A percentile compares a stretch with the other conserved stretches of the same genome.
Evolutionary conservation across 768 basidiomycete species (phyloP).

Genomic region (Naganishia onofrii): DNA sequence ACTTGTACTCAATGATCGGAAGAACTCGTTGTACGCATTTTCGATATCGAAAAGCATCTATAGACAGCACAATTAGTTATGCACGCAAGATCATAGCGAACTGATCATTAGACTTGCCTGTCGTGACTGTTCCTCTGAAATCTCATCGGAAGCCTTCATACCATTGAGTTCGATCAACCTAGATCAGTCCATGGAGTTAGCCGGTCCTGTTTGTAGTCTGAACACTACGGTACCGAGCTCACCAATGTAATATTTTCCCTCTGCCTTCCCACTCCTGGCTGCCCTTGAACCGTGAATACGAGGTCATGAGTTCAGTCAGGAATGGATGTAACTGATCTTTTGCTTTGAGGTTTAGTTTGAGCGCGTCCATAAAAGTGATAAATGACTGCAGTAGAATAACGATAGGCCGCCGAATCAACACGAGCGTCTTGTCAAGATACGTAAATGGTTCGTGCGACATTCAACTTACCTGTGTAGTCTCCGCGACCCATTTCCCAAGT

Average conservation of each 20-base stretch:
- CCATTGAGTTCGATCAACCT: conserved; percentile 84
- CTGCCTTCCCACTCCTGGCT: conserved; percentile 96
- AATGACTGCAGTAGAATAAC: conserved; percentile 65
- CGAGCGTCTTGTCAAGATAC: neutral
- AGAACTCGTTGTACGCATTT: conserved; percentile 91
- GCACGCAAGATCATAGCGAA: neutral
- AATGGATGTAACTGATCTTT: conserved; percentile 96
- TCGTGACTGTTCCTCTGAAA: conserved; percentile 88
- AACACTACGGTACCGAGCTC: conserved; percentile 53
- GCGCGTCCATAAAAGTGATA: conserved; percentile 97
- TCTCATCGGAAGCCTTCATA: conserved; percentile 95
- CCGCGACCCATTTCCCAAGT: conserved; percentile 94
- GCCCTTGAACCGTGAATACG: conserved; percentile 89
- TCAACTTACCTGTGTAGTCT: conserved; percentile 79
- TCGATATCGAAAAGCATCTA: conserved; percentile 96
- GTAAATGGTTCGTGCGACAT: neutral
- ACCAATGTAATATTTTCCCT: conserved; percentile 87
- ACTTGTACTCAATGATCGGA: conserved; percentile 53
- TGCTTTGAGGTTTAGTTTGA: conserved; percentile 86
- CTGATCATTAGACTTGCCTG: conserved; percentile 61
- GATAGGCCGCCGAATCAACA: neutral
- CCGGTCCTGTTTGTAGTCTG: neutral
- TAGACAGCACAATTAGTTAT: neutral
- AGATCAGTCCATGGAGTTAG: conserved; percentile 56
- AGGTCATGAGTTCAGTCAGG: conserved; percentile 88